Conservation (phyloP, 371 early-diverging fungal species). For the Syncephalastrum racemosum region DNA sequence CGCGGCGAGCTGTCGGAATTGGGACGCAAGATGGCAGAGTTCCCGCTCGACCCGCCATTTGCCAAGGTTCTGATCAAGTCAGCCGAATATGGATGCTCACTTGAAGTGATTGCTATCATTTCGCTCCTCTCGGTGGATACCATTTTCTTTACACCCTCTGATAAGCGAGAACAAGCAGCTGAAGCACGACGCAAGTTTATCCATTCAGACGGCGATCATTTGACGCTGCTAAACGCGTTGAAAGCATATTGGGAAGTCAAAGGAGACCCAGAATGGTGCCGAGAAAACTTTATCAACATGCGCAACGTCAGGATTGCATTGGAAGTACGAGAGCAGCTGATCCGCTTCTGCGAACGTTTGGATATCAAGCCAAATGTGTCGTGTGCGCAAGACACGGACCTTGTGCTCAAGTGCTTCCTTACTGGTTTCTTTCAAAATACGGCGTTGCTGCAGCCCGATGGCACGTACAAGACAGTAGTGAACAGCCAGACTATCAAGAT, state of each 20-base stretch:
- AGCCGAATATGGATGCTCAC: constrained; percentile 67
- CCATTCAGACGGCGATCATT: constrained; percentile 86
- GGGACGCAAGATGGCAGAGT: constrained; percentile 89
- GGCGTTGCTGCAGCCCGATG: constrained; percentile 87
- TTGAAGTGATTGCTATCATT: constrained; percentile 86
- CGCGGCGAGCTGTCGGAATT: constrained; percentile 78
- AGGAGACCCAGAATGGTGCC: constrained; percentile 86
- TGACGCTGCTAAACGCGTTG: constrained; percentile 84
- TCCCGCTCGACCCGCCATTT: constrained; percentile 91
- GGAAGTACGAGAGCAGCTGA: constrained; percentile 87
- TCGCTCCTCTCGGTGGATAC: constrained; percentile 89
- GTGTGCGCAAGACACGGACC: constrained; percentile 73
- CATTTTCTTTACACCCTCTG: constrained; percentile 82
- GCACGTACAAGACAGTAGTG: constrained; percentile 79
- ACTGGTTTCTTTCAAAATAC: constrained; percentile 91
- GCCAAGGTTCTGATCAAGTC: constrained; percentile 90
- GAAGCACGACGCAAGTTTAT: constrained; percentile 77
- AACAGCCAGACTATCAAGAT: constrained; percentile 76
- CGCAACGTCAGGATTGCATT: constrained; percentile 84
- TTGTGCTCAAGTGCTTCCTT: constrained; percentile 80
- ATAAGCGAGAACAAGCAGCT: constrained; percentile 85
- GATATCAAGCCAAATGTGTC: constrained; percentile 63
- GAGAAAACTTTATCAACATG: constrained; percentile 84
- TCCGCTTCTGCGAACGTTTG: constrained; percentile 68
- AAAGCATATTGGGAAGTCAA: constrained; percentile 75